Conservation (phyloP, 2,329 filamentous ascomycete genomes). For the Nectriaceae sp. region DNA sequence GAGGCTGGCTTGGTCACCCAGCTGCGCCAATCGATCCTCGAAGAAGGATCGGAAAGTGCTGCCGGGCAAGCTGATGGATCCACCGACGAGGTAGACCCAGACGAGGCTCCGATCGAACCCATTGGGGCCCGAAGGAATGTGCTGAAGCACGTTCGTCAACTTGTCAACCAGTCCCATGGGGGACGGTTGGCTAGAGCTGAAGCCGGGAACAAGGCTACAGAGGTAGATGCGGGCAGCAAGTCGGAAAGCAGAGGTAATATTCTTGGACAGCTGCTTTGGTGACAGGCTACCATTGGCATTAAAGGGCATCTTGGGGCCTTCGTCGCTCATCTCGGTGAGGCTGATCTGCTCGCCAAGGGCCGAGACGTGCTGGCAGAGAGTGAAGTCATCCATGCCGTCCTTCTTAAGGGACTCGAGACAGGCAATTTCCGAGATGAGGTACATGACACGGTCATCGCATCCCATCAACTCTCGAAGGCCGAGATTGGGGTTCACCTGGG, state of each 20-base stretch:
- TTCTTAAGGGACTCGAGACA: conserved; percentile 89
- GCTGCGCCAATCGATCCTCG: conserved; percentile 68
- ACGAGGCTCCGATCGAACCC: conserved; percentile 90
- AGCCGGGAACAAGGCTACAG: conserved; percentile 91
- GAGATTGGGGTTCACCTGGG: conserved; percentile 58
- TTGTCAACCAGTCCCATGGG: conserved; percentile 77
- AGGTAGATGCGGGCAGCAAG: conserved; percentile 93
- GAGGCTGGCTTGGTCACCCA: conserved; percentile 76
- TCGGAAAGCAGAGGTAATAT: conserved; percentile 89
- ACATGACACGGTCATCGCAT: conserved; percentile 97
- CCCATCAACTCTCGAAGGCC: conserved; percentile 94
- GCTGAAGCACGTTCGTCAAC: conserved; percentile 74
- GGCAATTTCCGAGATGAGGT: conserved; percentile 94
- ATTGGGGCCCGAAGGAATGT: conserved; percentile 76
- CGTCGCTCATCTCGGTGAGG: conserved; percentile 69
- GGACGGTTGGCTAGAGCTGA: conserved; percentile 72
- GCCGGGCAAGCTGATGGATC: conserved; percentile 71
- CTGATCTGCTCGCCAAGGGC: conserved; percentile 87
- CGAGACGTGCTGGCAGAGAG: conserved; percentile 85
- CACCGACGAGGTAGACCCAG: conserved; percentile 91
- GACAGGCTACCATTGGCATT: conserved; percentile 74
- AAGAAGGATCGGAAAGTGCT: conserved; percentile 80
- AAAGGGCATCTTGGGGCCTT: conserved; percentile 60
- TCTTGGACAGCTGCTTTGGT: conserved; percentile 80
- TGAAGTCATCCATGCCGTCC: conserved; percentile 81